A percentile compares a stretch with the other conserved stretches of the same genome.
Conservation (phyloP, 129 eudicot species). For the Tanacetum coccineum region DNA sequence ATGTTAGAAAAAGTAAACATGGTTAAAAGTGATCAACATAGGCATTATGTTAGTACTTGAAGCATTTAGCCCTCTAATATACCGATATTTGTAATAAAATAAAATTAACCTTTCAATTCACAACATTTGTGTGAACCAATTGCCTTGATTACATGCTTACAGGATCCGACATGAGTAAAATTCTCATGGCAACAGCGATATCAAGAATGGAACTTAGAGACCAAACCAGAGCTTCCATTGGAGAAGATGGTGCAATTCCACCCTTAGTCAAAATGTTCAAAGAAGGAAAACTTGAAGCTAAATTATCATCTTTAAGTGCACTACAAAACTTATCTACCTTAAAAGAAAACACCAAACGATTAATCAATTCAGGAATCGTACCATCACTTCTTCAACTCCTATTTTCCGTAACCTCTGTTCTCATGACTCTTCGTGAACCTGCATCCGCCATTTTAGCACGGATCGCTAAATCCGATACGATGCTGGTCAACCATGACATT, state of each 20-base stretch:
- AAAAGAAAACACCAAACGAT: constrained; percentile 44
- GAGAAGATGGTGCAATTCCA: constrained; percentile 76
- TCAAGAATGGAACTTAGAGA: constrained; percentile 84
- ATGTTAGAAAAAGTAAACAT: too few species aligned
- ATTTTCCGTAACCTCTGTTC: constrained; percentile 86
- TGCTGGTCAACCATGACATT: constrained; percentile 53
- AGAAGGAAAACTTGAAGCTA: constrained; percentile 85
- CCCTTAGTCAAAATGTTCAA: constrained; percentile 83
- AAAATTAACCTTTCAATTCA: neutral
- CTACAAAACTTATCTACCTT: constrained; percentile 55
- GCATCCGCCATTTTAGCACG: constrained; percentile 81
- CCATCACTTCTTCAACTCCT: constrained; percentile 80
- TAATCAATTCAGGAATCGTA: constrained; percentile 64
- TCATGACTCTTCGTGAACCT: constrained; percentile 93
- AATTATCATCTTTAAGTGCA: constrained; percentile 66
- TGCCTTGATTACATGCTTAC: constrained; percentile 14
- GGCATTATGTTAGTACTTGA: too few species aligned
- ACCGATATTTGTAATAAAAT: neutral
- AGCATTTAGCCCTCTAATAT: too few species aligned
- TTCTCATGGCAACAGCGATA: constrained; percentile 82
- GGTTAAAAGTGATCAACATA: too few species aligned
- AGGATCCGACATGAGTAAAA: constrained; percentile 98
- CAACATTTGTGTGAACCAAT: neutral
- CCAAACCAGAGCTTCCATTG: constrained; percentile 62
- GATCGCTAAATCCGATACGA: constrained; percentile 57